Evolutionary conservation across 129 eudicot species (phyloP).

Genomic region (Helianthus annuus): DNA sequence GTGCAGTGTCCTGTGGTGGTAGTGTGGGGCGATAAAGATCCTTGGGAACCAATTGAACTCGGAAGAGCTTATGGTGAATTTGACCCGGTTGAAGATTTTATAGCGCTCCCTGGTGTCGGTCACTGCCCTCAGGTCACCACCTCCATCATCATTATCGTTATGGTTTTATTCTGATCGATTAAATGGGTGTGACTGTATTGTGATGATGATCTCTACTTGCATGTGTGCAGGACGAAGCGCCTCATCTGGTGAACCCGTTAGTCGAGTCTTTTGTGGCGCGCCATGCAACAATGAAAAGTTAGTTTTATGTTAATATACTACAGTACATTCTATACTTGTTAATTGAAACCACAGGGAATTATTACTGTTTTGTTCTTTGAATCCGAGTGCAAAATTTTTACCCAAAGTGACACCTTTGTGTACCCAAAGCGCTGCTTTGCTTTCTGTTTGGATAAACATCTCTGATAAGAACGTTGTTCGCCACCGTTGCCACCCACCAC

Average conservation of each 20-base stretch:
- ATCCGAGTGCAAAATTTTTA: not conserved
- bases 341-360: conserved; percentile 7
- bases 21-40: conserved; percentile 99
- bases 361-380: conserved; percentile 10
- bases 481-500: no score
- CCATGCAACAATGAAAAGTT: conserved; percentile 43
- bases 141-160: not conserved
- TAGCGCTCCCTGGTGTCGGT: conserved; percentile 79
- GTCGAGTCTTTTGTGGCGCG: conserved; percentile 76
- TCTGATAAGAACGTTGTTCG: no score
- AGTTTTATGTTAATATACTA: conserved; percentile 17
- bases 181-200: not conserved
- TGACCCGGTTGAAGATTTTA: conserved; percentile 76
- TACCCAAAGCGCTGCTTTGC: not conserved
- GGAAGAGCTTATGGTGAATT: conserved; percentile 80
- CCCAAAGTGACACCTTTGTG: not conserved
- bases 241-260: conserved; percentile 83
- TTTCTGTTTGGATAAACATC: not conserved
- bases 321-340: not conserved
- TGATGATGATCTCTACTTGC: conserved; percentile 15
- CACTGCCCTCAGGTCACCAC: conserved; percentile 90
- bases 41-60: conserved; percentile 96
- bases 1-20: conserved; percentile 88
- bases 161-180: not conserved
- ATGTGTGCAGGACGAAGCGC: conserved; percentile 87